A percentile compares a stretch with the other conserved stretches of the same genome.
Evolutionary conservation across 2,329 filamentous ascomycete genomes (phyloP).

Genomic region (Sarocladium strictum): DNA sequence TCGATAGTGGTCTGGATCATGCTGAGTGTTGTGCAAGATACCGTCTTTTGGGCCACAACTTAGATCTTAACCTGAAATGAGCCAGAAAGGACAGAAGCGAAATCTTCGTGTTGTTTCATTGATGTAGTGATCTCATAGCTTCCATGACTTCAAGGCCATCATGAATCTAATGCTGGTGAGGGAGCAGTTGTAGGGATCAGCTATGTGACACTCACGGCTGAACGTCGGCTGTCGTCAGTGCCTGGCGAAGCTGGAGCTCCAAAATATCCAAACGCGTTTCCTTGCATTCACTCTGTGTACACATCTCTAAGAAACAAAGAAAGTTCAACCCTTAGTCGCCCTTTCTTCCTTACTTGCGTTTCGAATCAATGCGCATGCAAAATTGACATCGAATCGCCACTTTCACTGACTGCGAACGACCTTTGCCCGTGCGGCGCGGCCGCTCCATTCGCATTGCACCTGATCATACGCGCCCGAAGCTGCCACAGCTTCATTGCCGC

Average conservation of each 20-base stretch:
- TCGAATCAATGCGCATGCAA: not conserved
- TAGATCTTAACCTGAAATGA: too few relatives aligned
- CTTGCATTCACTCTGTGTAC: not conserved
- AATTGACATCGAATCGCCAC: not conserved
- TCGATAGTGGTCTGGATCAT: too few relatives aligned
- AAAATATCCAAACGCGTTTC: slow-evolving; percentile 10
- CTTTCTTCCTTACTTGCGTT: not conserved
- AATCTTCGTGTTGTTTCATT: too few relatives aligned
- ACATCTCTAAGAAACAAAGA: not conserved
- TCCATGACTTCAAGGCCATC: too few relatives aligned
- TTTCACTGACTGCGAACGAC: not conserved
- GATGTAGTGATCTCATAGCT: too few relatives aligned
- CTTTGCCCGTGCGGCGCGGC: not conserved
- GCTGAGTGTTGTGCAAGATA: too few relatives aligned
- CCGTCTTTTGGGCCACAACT: too few relatives aligned
- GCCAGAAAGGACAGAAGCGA: too few relatives aligned
- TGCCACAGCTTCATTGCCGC: slow-evolving; percentile 1
- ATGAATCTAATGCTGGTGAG: too few relatives aligned
- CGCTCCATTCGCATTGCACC: not conserved
- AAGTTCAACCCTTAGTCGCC: not conserved
- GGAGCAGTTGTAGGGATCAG: too few relatives aligned
- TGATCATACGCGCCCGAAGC: not conserved
- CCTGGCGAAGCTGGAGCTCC: not conserved
- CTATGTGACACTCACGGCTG: too few relatives aligned
- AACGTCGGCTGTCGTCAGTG: slow-evolving; percentile 4